Evolutionary conservation across 805 yeast species (phyloP), one percentile per base, ranked within the genome.

Genomic region (Saturnispora gosingensis): DNA sequence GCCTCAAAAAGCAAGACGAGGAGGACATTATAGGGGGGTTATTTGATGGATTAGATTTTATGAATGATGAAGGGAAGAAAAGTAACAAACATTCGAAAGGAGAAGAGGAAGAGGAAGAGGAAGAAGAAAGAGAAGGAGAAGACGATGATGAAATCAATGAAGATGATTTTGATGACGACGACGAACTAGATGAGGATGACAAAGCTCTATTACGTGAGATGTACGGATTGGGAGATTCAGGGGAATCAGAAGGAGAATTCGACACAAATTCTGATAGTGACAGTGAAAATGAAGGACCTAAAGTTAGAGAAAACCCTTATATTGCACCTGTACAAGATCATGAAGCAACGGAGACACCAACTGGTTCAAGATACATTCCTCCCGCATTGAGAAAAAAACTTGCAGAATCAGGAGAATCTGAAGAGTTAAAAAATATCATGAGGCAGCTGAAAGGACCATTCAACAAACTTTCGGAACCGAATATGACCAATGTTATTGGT

Each of bases 401-500:
- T 53, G 75, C 73, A 46, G 43, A 36, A 3, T 59, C 58, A 0
- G 67, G 61, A 3, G 72, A 69, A 2, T 69, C 77, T 20, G 80
- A 76, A 53, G 80, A 75, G 50, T 62, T 72, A 7, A 47, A 70
- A 3, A 76, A 73, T 36, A 68, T 90, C 36, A 75, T 76, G 50
- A 79, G 81, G 58, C 69, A 80, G 5, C 76, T 90, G 46, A 93
- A 89, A 60, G 90, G 97, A 53, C 81, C 88, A 1, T 71, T 93
- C 60, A 93, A 93, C 65, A 84, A 82, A 65, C 73, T 93, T n/a
- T 85, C 97, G 1, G 98, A 91, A 59, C 81, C 95, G 1, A 93
- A 90, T 55, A 72, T 90, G 28, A 71, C 78, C 11, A 71, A 82
- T 2, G 87, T 90, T 49, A 80, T 85, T 20, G 75, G 77, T 53